Evolutionary conservation across 1,284 basidiomycete genomes (phyloP), one percentile per base, ranked within the genome.

Genomic region (Boletellus sp.): DNA sequence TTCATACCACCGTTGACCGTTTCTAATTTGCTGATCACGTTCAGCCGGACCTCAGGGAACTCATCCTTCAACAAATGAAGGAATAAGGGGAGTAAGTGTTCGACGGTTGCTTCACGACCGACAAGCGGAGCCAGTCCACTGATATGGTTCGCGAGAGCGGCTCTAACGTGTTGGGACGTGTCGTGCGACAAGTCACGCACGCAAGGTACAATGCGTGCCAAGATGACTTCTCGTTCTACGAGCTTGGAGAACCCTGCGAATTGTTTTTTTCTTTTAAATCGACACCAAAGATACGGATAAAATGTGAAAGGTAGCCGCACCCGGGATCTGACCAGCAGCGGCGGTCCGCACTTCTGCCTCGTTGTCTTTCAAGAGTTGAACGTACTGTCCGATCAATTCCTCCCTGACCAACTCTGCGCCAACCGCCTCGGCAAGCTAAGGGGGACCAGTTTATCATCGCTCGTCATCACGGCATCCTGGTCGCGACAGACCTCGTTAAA

Each of bases 261-360:
- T 18, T 7, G 40, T 43, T 28, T 11, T 28, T 28, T 28, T 28
- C 10, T 28, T 26, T 26, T 21, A 45, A 53, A 54, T 59, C 55
- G 56, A 38, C 41, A 35, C 19, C 8, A 30, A 40, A 15, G 44
- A 42, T 37, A n/a, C 13, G 38, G 19, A 36, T 22, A 22, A 21
- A 38, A 46, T 22, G 44, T n/a, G 12, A 51, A 50, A 32, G 1
- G 35, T 16, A 42, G 47, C 71, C 73, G 54, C 66, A 93, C 94
- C 95, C 67, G 97, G 97, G 60, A 99, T 91, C 71, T 99, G 97
- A 44, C 91, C 91, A 24, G 97, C 86, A 46, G 91, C 94, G 28
- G 97, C 97, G 42, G 95, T 98, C 58, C 96, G 84, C 49, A 99
- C 97, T 74, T 99, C 97, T 21, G 97, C 97, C 74, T 99, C 97